Conservation (phyloP, 2,329 filamentous ascomycete genomes). For the Aureobasidium sp. region DNA sequence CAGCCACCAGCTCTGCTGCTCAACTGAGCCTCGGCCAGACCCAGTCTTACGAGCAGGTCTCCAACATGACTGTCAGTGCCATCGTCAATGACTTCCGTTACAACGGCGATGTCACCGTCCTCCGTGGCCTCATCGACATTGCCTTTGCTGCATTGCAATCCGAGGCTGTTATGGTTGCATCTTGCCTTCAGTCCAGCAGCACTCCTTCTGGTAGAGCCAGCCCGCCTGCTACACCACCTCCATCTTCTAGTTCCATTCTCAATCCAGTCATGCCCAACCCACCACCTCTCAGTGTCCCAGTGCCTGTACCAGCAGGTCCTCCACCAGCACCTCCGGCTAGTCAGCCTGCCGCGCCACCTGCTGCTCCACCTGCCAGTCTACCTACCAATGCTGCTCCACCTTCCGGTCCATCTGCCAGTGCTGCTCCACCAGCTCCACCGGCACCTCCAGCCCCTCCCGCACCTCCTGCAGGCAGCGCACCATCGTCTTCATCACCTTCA, state of each 20-base stretch:
- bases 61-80: conserved; percentile 6
- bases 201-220: neutral
- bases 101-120: conserved; percentile 9
- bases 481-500: neutral
- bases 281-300: neutral
- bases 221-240: neutral
- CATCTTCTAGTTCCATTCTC: neutral
- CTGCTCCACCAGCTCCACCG: neutral
- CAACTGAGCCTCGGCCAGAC: neutral
- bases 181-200: neutral
- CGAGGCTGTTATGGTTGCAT: conserved; percentile 5
- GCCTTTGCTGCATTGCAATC: conserved; percentile 8
- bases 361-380: neutral
- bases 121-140: conserved; percentile 10
- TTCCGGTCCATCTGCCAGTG: neutral
- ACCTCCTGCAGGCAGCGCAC: neutral
- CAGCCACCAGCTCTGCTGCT: neutral
- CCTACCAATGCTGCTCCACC: neutral
- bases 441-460: neutral
- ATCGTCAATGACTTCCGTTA: conserved; percentile 10
- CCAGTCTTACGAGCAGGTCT: conserved; percentile 7
- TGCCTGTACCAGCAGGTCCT: neutral
- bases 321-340: neutral
- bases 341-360: neutral
- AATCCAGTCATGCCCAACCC: conserved; percentile 4